Evolutionary conservation across 306 rosid genomes (phyloP), one percentile per base, ranked within the genome.

Genomic region (Vigna hirtella): DNA sequence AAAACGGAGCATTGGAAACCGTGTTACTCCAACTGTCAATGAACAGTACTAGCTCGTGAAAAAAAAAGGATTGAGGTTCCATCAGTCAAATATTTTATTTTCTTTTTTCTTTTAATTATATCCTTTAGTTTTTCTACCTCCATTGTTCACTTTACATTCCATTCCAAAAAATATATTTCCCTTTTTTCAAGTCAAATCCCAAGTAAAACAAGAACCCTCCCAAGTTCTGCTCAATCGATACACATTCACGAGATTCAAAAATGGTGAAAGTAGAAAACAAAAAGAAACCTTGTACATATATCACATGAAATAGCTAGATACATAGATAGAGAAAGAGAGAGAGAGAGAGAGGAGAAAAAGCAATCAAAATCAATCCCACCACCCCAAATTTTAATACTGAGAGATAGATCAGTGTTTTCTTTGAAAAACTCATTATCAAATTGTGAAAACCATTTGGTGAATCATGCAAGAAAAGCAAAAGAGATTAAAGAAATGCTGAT

Each of bases 1-100:
- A 70, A 84, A 80, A 79, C 77, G 72, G 82, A 80, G 77, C 81
- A 58, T 90, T 63, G 96, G 97, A 88, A 90, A 89, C 64, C 79
- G 91, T 87, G 94, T 85, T 79, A 40, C 16, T 9, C 78, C 86
- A 82, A 80, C 85, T 77, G 89, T 76, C 83, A 67, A 74, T 68
- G 61, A 84, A 83, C 82, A 87, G 85, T 83, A 56, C 32, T 53
- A 32, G 32, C 78, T 66, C 55, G 75, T 75, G 71, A 58, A 85
- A 66, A 61, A 70, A 70, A 66, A 57, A 59, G 55, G 77, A 83
- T 89, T 85, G 85, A 89, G 85, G 87, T 87, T 70, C 82, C 83
- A 81, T 84, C 91, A 86, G 80, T 89, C 93, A 89, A 78, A 80
- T 72, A 36, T 59, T 42, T 1, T 5, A 14, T 56, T 66, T 77